Evolutionary conservation across 768 basidiomycete species (phyloP), one percentile per base, ranked within the genome.

Genomic region (Steccherinum ochraceum): DNA sequence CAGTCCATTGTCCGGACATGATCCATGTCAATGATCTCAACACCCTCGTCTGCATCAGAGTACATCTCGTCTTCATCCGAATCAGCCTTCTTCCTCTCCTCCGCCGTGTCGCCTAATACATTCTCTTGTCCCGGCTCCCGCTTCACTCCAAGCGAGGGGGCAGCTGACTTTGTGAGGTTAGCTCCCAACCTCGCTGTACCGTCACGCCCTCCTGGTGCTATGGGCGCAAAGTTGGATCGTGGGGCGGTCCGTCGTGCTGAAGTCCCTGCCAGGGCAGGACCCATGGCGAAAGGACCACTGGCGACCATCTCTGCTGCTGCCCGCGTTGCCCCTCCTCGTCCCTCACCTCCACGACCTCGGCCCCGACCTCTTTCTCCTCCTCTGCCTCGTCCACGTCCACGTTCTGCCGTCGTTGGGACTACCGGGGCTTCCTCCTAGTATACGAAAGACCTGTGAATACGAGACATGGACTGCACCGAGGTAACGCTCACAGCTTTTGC

Each of bases 201-300:
- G 12, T 56, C 51, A 5, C 70, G 57, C 1, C 71, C 73, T 40
- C 71, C 58, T 1, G 80, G 72, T 10, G 72, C 66, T 42, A 69
- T 63, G 1, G 84, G 74, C 16, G 78, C 67, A 52, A 84, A 79
- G 57, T 79, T 79, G 16, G 83, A 75, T 19, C 77, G 79, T 16
- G 80, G 75, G 5, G 73, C 67, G 26, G 75, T 66, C 35, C 77
- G 72, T 47, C 80, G 76, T 12, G 73, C 72, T 52, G 73, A 77
- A 46, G 71, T 74, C 24, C 85, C 84, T 7, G 77, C 78, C 57
- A 87, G 73, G 20, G 86, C 75, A 26, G 89, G 89, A 19, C 89
- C 89, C 81, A 92, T 83, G 18, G 89, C 87, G 58, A 92, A 92
- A 12, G 89, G 89, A 3, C 89, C 89, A 60, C 86, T 89, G 0